Percentiles rank a stretch among this genome's conserved stretches.
Evolutionary conservation across 140 eudicot genomes (phyloP).

Genomic region (Senecio squalidus): DNA sequence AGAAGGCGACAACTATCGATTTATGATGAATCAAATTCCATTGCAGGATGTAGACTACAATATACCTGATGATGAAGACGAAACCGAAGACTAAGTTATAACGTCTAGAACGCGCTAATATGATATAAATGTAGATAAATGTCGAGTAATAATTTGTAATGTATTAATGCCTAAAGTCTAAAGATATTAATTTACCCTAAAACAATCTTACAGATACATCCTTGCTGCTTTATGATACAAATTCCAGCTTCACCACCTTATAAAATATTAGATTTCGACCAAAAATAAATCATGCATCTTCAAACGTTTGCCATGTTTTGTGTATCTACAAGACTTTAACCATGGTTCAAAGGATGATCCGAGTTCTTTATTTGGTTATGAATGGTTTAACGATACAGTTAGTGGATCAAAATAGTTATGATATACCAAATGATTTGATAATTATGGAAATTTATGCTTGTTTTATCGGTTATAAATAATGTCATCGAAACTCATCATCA

Average conservation of each 20-base stretch:
- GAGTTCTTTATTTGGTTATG: neutral
- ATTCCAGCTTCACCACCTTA: neutral
- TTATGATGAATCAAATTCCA: slow-evolving; percentile 62
- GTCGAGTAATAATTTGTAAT: slow-evolving; percentile 16
- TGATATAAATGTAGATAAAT: slow-evolving; percentile 28
- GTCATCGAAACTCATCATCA: too few relatives aligned
- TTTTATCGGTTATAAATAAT: too few relatives aligned
- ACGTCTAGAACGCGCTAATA: slow-evolving; percentile 5
- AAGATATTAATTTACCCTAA: neutral
- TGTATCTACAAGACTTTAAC: neutral
- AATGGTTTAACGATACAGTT: too few relatives aligned
- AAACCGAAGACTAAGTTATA: slow-evolving; percentile 14
- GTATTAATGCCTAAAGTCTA: neutral
- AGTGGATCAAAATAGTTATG: too few relatives aligned
- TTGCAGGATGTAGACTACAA: slow-evolving; percentile 21
- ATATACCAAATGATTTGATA: too few relatives aligned
- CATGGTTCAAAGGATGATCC: neutral
- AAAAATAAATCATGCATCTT: too few relatives aligned
- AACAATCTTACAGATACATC: neutral
- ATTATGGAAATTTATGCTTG: too few relatives aligned
- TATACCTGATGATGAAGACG: slow-evolving; percentile 6
- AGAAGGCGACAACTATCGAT: slow-evolving; percentile 86
- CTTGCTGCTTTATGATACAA: neutral
- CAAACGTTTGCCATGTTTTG: neutral
- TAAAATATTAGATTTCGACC: neutral